A percentile compares a stretch with the other conserved stretches of the same genome.
phyloP scores from a whole-genome alignment of 805 yeast genomes.

The Teunomyces funiuensis region DNA sequence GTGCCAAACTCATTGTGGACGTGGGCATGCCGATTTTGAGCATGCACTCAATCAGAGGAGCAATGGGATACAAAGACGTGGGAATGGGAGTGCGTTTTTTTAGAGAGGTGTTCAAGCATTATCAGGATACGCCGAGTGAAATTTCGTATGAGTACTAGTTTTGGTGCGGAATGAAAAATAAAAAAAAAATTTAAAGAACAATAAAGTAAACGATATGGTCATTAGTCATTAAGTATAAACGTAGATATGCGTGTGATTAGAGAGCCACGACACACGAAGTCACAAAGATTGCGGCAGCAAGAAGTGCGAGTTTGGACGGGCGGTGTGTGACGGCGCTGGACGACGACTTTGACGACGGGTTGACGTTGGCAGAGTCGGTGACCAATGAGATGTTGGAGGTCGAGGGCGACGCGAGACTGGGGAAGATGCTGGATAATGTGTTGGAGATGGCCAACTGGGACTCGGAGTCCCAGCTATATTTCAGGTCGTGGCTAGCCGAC shows the following conservation, averaged over 20 bases:
- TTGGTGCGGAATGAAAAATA: neutral
- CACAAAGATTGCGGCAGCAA: neutral
- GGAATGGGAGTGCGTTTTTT: constrained; percentile 38
- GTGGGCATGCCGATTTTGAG: constrained; percentile 43
- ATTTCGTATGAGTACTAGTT: constrained; percentile 1
- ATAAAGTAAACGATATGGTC: too few species aligned
- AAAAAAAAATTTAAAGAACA: too few species aligned
- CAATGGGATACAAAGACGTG: constrained; percentile 39
- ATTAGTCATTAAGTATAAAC: too few species aligned
- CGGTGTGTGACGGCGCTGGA: neutral
- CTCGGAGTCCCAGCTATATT: neutral
- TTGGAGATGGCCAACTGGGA: constrained; percentile 2
- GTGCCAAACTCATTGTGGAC: constrained; percentile 36
- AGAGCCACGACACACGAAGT: neutral
- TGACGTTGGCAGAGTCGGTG: neutral
- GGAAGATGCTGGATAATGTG: neutral
- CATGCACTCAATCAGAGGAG: constrained; percentile 43
- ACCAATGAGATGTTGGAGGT: neutral
- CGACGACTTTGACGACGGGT: neutral
- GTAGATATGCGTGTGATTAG: too few species aligned
- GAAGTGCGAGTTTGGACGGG: neutral
- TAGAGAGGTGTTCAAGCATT: constrained; percentile 28
- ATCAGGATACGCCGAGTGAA: constrained; percentile 18
- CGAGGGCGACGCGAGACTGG: neutral
- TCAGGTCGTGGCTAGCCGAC: neutral